Evolutionary conservation across 2,329 filamentous ascomycete genomes (phyloP), one percentile per base, ranked within the genome.

Genomic region (Calonectria honghensis): DNA sequence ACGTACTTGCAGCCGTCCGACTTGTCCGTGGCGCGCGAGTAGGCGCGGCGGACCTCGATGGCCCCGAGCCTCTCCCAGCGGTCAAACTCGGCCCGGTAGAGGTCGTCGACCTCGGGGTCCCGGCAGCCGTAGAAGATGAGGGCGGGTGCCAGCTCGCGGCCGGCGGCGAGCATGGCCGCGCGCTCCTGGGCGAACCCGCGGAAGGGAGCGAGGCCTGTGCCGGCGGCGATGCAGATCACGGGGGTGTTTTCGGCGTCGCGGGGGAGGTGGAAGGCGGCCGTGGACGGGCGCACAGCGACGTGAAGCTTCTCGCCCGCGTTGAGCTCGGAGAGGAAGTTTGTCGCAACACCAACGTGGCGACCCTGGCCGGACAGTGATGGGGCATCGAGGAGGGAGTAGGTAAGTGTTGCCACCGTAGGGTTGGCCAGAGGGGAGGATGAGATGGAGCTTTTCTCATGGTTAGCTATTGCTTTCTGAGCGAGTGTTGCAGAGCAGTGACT

Each of bases 381-480:
- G 3, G 86, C 87, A 63, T 93, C 88, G 66, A 94, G 88, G 1
- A 96, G 89, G 4, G 89, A 89, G 85, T 94, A 95, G 4, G 93
- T 95, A 32, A 96, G 88, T 0, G 93, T 92, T 66, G 90, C 89
- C 72, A 87, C 87, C 14, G 85, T 86, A 0, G 90, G 87, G 75
- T 93, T 89, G 75, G 86, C 87, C 0, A 95, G 87, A 0, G 94
- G 93, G 0, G 94, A 95, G 0, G 94, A 95, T 0, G 94, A 95
- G 80, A 96, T 95, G 39, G 92, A 94, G 79, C 86, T 88, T 88
- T 69, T 13, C 32, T 10, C 1, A 7, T 1, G 24, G 74, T 79
- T 50, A 78, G 66, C 16, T 39, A 24, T 1, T 1, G 3, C 3
- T 14, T 18, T 7, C 6, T 13, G 11, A 18, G 13, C 37, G 18